A percentile compares a stretch with the other conserved stretches of the same genome.
Conservation (phyloP, 1,284 basidiomycete species). For the Tylopilus orsonianus region DNA sequence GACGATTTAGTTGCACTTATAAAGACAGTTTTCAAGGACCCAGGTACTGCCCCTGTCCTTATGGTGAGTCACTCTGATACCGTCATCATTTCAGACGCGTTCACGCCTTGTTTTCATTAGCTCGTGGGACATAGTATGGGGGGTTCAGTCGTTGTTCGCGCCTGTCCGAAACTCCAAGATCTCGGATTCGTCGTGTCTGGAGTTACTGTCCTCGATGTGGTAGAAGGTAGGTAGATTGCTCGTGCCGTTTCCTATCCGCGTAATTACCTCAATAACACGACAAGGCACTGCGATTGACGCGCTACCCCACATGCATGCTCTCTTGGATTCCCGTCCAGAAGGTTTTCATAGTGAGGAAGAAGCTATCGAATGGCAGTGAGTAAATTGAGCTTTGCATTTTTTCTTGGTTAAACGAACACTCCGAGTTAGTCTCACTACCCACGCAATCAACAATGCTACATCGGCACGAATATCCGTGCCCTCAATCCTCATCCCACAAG, state of each 20-base stretch:
- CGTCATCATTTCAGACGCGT: not conserved
- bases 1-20: constrained; percentile 73
- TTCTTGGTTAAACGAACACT: not conserved
- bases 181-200: constrained; percentile 75
- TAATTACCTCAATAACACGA: not conserved
- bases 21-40: constrained; percentile 66
- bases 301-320: constrained; percentile 84
- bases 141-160: constrained; percentile 80
- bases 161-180: constrained; percentile 65
- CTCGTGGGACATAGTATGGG: constrained; percentile 91
- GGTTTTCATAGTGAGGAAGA: constrained; percentile 83
- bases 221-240: constrained; percentile 68
- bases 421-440: constrained; percentile 25
- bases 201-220: constrained; percentile 90
- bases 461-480: constrained; percentile 89
- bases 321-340: constrained; percentile 83
- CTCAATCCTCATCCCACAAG: constrained; percentile 58
- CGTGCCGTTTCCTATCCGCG: not conserved
- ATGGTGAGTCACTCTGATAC: constrained; percentile 47
- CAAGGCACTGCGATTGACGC: constrained; percentile 92
- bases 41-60: constrained; percentile 62
- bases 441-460: constrained; percentile 73
- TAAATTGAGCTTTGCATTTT: constrained; percentile 16
- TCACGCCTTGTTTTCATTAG: constrained; percentile 38
- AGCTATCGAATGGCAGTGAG: constrained; percentile 95